phyloP scores from a whole-genome alignment of 768 basidiomycete genomes.

The Leccinum ochraceum region DNA sequence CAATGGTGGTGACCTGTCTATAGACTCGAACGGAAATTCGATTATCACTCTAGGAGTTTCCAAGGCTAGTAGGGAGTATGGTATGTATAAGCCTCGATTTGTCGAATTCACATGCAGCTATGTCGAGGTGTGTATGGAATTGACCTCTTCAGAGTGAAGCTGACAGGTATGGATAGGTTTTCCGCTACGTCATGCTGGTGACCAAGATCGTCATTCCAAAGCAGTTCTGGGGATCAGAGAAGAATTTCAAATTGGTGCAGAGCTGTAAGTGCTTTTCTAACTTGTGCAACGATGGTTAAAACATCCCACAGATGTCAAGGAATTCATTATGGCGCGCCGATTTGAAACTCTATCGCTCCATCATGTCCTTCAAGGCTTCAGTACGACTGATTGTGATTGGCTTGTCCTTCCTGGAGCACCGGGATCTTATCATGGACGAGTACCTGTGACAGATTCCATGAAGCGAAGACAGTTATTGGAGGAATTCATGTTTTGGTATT shows the following conservation, averaged over 20 bases:
- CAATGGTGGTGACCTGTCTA: conserved; percentile 43
- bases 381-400: conserved; percentile 79
- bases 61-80: conserved; percentile 45
- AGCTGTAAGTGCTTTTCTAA: conserved; percentile 44
- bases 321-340: conserved; percentile 70
- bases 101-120: conserved; percentile 71
- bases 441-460: conserved; percentile 62
- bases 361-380: conserved; percentile 71
- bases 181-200: conserved; percentile 59
- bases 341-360: conserved; percentile 85
- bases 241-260: conserved; percentile 64
- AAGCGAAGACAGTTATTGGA: conserved; percentile 82
- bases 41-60: conserved; percentile 48
- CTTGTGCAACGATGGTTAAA: neutral
- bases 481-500: conserved; percentile 94
- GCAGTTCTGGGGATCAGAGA: conserved; percentile 73
- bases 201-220: conserved; percentile 73
- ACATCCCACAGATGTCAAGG: conserved; percentile 58
- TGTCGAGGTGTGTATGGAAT: conserved; percentile 50
- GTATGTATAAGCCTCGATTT: conserved; percentile 67
- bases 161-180: conserved; percentile 51
- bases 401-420: conserved; percentile 47
- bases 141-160: neutral
- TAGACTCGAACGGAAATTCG: conserved; percentile 53
- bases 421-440: conserved; percentile 45